Percentiles rank a stretch among this genome's conserved stretches.
Evolutionary conservation across 768 basidiomycete species (phyloP).

Genomic region (Auricularia heimuer): DNA sequence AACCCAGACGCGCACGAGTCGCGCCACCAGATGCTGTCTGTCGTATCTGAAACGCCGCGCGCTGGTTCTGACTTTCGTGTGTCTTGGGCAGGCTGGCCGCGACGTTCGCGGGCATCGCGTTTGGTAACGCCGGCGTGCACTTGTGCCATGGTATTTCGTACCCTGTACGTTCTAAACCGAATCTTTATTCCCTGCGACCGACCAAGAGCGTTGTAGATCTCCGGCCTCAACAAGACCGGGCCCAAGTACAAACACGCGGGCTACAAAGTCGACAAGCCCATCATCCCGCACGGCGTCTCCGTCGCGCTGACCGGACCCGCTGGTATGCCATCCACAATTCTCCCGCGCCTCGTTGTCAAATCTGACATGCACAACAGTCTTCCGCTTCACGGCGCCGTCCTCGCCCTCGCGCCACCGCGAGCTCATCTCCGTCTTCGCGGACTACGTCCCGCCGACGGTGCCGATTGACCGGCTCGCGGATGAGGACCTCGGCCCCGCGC

Average conservation of each 20-base stretch:
- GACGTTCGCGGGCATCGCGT: conserved; percentile 92
- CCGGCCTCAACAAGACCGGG: conserved; percentile 88
- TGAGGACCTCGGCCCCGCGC: conserved; percentile 61
- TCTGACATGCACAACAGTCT: conserved; percentile 40
- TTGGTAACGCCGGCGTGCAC: conserved; percentile 89
- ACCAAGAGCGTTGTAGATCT: conserved; percentile 44
- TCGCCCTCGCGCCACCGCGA: conserved; percentile 86
- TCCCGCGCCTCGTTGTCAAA: conserved; percentile 6
- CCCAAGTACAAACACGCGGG: conserved; percentile 88
- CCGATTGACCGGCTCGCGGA: conserved; percentile 64
- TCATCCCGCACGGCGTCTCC: conserved; percentile 88
- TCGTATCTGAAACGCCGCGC: neutral
- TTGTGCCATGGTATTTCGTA: conserved; percentile 86
- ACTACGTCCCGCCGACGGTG: conserved; percentile 35
- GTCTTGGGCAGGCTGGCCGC: conserved; percentile 57
- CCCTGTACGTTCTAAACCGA: conserved; percentile 40
- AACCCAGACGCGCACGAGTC: conserved; percentile 74
- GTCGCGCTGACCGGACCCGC: conserved; percentile 88
- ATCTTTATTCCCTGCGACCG: conserved; percentile 1
- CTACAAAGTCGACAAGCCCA: conserved; percentile 74
- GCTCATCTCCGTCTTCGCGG: conserved; percentile 71
- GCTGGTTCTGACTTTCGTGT: too few species aligned
- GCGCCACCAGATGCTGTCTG: conserved; percentile 78
- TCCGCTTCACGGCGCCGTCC: conserved; percentile 92
- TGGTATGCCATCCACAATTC: conserved; percentile 28